phyloP scores from a whole-genome alignment of 345 rosid genomes.

The Schrenkiella parvula region DNA sequence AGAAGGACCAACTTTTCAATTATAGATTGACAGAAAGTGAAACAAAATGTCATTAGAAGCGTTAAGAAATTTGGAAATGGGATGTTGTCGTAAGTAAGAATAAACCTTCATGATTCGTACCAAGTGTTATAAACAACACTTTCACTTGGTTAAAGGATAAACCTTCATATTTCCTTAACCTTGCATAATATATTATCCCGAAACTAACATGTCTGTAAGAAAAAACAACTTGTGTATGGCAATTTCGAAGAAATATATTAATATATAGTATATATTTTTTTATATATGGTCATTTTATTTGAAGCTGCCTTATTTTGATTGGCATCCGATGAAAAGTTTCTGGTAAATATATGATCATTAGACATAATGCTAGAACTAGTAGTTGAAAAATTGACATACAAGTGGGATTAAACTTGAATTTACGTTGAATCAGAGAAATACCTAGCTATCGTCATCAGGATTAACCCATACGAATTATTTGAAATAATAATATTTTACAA shows the following conservation, averaged over 20 bases:
- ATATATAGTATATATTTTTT: not conserved
- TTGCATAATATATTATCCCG: not conserved
- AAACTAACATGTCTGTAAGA: not conserved
- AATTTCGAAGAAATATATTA: not conserved
- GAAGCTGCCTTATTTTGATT: not conserved
- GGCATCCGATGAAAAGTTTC: not conserved
- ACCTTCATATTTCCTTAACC: not conserved
- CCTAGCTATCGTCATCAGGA: not conserved
- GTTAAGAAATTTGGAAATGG: not conserved
- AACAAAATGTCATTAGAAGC: slow-evolving; percentile 13
- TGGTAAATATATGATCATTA: not conserved
- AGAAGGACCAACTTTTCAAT: slow-evolving; percentile 6
- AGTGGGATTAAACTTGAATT: not conserved
- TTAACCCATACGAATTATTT: not conserved
- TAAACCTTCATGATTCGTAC: slow-evolving; percentile 26
- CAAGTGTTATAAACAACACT: not conserved
- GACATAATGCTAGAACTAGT: not conserved
- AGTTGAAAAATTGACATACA: not conserved
- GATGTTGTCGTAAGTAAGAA: slow-evolving; percentile 12
- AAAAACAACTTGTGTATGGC: not conserved
- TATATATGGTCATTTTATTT: not conserved
- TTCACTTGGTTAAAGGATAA: slow-evolving; percentile 7
- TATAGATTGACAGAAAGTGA: not conserved
- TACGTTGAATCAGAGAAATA: not conserved
- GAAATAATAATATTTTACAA: not conserved